Conservation (phyloP, 140 eudicot species). For the Stevia rebaudiana region DNA sequence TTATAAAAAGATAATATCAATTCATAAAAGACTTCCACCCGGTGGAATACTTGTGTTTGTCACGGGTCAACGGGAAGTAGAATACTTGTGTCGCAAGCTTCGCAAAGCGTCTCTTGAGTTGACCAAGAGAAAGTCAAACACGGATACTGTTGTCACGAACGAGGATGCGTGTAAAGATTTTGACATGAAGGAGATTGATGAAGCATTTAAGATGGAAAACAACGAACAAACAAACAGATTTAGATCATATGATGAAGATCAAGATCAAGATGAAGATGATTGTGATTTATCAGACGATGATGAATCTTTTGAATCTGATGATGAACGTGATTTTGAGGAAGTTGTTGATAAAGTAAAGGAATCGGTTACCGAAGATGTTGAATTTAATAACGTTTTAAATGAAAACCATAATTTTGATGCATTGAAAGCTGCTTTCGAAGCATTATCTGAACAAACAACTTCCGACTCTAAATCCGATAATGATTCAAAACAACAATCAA, state of each 20-base stretch:
- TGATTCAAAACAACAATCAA: neutral
- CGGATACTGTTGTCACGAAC: conserved; percentile 22
- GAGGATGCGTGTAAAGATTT: conserved; percentile 30
- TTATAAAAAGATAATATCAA: conserved; percentile 70
- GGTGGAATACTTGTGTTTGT: conserved; percentile 97
- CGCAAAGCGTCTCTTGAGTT: conserved; percentile 66
- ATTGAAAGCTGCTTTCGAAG: conserved; percentile 71
- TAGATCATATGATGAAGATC: conserved; percentile 35
- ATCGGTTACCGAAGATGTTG: conserved; percentile 21
- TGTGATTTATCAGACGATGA: conserved; percentile 37
- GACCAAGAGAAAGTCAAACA: conserved; percentile 25
- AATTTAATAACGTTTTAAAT: conserved; percentile 30
- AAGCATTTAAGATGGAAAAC: conserved; percentile 66
- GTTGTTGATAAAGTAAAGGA: conserved; percentile 23
- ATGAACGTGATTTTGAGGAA: conserved; percentile 62
- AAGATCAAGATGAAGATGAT: conserved; percentile 43
- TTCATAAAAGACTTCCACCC: conserved; percentile 84
- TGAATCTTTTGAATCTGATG: conserved; percentile 46
- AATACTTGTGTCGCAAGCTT: conserved; percentile 62
- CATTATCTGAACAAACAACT: conserved; percentile 47
- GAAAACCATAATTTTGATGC: conserved; percentile 48
- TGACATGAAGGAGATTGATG: conserved; percentile 66
- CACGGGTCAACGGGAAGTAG: conserved; percentile 96
- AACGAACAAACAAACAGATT: conserved; percentile 55
- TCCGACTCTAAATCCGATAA: conserved; percentile 12